A percentile compares a stretch with the other conserved stretches of the same genome.
Evolutionary conservation across 176 grass and related monocot genomes (phyloP).

Genomic region (Aegilops sharonensis): DNA sequence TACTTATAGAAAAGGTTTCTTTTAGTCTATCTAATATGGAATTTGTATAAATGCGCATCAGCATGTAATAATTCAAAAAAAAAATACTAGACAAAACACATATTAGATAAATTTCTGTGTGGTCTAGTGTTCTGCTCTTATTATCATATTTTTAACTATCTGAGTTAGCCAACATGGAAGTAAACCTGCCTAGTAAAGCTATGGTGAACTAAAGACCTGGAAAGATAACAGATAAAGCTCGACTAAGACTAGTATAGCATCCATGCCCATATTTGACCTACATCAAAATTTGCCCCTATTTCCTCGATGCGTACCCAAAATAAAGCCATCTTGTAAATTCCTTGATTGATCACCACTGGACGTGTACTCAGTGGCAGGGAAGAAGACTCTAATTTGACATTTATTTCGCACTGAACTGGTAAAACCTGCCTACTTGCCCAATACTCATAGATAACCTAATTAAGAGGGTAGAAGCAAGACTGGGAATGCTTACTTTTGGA

Average conservation of each 20-base stretch:
- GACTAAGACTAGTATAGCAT: not conserved
- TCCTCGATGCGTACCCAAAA: not conserved
- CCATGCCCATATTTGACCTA: not conserved
- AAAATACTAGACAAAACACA: not conserved
- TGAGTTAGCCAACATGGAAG: not conserved
- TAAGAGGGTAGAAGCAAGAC: constrained; percentile 6
- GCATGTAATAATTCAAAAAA: not conserved
- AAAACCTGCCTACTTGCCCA: not conserved
- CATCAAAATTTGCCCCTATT: not conserved
- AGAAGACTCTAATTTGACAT: not conserved
- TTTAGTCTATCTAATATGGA: not conserved
- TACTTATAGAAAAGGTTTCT: not conserved
- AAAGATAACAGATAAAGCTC: constrained; percentile 7
- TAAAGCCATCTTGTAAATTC: not conserved
- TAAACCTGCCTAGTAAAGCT: not conserved
- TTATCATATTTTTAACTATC: not conserved
- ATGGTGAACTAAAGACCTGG: not conserved
- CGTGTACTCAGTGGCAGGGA: not conserved
- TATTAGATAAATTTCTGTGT: not conserved
- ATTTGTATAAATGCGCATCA: not conserved
- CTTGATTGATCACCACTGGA: not conserved
- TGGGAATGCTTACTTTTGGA: constrained; percentile 53
- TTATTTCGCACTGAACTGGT: not conserved
- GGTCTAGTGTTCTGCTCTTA: not conserved
- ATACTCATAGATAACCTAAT: not conserved